Conservation (phyloP, 139 green algal genomes). For the Nannochloris sp. region DNA sequence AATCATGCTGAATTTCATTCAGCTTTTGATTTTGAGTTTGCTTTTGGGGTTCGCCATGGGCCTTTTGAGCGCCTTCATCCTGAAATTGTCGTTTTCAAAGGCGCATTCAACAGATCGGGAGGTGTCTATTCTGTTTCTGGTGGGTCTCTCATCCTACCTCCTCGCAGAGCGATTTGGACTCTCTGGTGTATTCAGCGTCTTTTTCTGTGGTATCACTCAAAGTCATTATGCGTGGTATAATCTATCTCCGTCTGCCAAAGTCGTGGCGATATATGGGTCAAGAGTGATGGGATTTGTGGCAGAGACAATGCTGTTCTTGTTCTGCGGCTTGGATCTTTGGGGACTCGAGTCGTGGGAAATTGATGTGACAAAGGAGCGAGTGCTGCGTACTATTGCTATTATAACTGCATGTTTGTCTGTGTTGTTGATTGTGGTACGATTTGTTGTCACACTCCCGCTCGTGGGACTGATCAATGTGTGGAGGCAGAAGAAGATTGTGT, state of each 20-base stretch:
- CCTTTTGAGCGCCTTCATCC: constrained; percentile 26
- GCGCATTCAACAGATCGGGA: constrained; percentile 35
- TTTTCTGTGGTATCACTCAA: constrained; percentile 71
- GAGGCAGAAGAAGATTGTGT: constrained; percentile 4
- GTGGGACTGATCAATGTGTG: constrained; percentile 1
- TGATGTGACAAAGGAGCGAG: constrained; percentile 4
- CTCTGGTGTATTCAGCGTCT: constrained; percentile 66
- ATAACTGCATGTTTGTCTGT: background rate
- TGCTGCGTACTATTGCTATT: background rate
- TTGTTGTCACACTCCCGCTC: background rate
- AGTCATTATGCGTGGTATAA: constrained; percentile 64
- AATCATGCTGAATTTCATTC: constrained; percentile 14
- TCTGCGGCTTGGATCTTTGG: constrained; percentile 34
- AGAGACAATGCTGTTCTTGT: constrained; percentile 65
- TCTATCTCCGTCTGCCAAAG: constrained; percentile 40
- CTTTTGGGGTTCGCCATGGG: constrained; percentile 24
- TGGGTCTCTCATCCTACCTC: constrained; percentile 62
- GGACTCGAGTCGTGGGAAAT: constrained; percentile 14
- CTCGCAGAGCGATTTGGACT: constrained; percentile 52
- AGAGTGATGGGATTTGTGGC: constrained; percentile 35
- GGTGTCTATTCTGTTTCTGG: constrained; percentile 45
- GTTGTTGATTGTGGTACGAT: background rate
- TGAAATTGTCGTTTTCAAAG: constrained; percentile 22
- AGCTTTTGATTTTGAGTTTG: constrained; percentile 22
- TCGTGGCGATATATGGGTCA: constrained; percentile 40